Evolutionary conservation across 129 eudicot species (phyloP).

Genomic region (Lactuca sativa): DNA sequence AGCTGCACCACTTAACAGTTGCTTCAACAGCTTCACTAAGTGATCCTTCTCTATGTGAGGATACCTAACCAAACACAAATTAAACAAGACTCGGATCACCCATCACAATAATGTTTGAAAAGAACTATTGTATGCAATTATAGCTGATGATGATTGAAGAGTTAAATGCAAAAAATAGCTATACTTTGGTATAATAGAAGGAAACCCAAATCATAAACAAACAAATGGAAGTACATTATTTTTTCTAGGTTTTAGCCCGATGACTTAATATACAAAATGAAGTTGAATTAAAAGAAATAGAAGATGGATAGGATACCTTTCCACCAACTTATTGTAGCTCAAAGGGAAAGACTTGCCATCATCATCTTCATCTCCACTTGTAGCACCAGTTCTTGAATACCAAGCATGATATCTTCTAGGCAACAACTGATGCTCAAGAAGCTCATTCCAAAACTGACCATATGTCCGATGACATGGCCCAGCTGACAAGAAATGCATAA

Average conservation of each 20-base stretch:
- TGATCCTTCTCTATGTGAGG: constrained; percentile 86
- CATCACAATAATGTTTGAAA: not conserved
- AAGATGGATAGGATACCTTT: constrained; percentile 59
- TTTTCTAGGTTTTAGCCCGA: not conserved
- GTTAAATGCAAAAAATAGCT: not conserved
- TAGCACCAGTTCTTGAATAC: constrained; percentile 83
- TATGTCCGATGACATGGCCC: constrained; percentile 96
- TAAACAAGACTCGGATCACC: constrained; percentile 11
- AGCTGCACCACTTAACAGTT: constrained; percentile 53
- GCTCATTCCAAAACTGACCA: constrained; percentile 98
- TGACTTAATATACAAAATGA: not conserved
- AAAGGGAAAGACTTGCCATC: constrained; percentile 87
- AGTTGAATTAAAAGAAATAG: not conserved
- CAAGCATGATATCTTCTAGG: constrained; percentile 97
- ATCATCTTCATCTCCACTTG: constrained; percentile 89
- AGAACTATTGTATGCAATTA: not conserved
- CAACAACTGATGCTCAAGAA: constrained; percentile 87
- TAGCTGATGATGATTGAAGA: too few species aligned
- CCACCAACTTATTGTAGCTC: constrained; percentile 79
- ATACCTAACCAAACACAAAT: constrained; percentile 54
- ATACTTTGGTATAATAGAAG: too few species aligned
- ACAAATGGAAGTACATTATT: too few species aligned
- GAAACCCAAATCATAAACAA: too few species aligned
- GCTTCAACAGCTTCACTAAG: constrained; percentile 91
- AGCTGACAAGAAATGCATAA: constrained; percentile 91